Evolutionary conservation across 306 rosid genomes (phyloP), one percentile per base, ranked within the genome.

Genomic region (Erythrophleum fordii): DNA sequence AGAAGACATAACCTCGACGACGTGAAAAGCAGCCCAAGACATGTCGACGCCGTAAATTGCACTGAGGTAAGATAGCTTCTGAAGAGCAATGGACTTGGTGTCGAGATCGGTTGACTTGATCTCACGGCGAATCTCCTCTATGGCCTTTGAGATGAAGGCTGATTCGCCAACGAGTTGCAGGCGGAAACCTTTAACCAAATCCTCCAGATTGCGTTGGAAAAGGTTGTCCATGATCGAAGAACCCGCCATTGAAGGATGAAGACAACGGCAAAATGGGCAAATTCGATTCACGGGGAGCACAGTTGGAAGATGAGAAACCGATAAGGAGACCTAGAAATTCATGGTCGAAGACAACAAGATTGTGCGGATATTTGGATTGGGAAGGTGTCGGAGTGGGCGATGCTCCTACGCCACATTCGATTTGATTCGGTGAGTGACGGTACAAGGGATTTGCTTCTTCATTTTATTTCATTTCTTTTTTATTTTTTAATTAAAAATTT

Each of bases 21-120:
- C 98, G 77, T 93, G 96, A 77, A 95, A 93, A 14, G 94, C 81
- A 4, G 99, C 98, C 92, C 94, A 95, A 3, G 97, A 89, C 98
- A 95, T 93, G 82, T 93, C 96, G 80, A 83, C 42, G 75, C 85
- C 91, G 71, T 95, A 86, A 49, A 93, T 83, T 72, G 93, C 73
- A 72, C 84, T 84, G 71, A 95, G 96, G 79, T 90, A 95, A 14
- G 92, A 78, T 74, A 95, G 95, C 59, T 93, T 95, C 6, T 89
- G 92, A 41, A 95, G 90, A 3, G 99, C 99, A 18, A 78, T 86
- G 81, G 96, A 82, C 73, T 95, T 95, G 46, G 91, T 90, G 66
- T 88, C 89, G 1, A 85, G 88, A 59, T 95, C 98, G 7, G 94
- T 90, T 53, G 96, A 89, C 82, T 90, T 95, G 88, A 90, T 85